Evolutionary conservation across 768 basidiomycete species (phyloP).

Genomic region (Tubosaeta sp.): DNA sequence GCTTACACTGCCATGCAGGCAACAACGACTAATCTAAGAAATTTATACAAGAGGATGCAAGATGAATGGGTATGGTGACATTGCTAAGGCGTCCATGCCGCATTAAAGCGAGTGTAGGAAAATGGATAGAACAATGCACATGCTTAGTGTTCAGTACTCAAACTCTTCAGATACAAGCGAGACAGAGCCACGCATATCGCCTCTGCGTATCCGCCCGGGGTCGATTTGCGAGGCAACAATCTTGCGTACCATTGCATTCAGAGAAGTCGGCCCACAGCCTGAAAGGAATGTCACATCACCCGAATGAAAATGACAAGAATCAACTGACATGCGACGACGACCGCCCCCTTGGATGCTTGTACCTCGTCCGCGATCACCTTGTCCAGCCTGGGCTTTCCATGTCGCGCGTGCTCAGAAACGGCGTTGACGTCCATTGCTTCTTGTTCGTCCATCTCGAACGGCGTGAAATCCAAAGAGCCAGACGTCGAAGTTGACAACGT

Average conservation of each 20-base stretch:
- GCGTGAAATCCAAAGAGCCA: not conserved
- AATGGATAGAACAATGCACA: not conserved
- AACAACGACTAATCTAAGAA: no score
- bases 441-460: conserved; percentile 48
- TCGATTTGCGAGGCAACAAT: conserved; percentile 58
- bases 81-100: no score
- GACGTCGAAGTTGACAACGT: not conserved
- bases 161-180: conserved; percentile 66
- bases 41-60: no score
- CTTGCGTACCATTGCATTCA: conserved; percentile 68
- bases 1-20: no score
- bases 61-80: no score
- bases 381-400: conserved; percentile 64
- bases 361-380: conserved; percentile 65
- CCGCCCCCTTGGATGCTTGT: conserved; percentile 45
- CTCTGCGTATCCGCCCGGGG: conserved; percentile 46
- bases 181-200: conserved; percentile 57
- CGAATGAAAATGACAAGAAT: not conserved
- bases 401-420: conserved; percentile 58
- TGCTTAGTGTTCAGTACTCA: conserved; percentile 49
- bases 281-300: not conserved
- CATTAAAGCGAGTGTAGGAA: not conserved
- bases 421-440: conserved; percentile 58
- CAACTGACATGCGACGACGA: conserved; percentile 68
- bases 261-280: conserved; percentile 68